Evolutionary conservation across 805 yeast species (phyloP).

Genomic region (Maudiozyma saulgeensis): DNA sequence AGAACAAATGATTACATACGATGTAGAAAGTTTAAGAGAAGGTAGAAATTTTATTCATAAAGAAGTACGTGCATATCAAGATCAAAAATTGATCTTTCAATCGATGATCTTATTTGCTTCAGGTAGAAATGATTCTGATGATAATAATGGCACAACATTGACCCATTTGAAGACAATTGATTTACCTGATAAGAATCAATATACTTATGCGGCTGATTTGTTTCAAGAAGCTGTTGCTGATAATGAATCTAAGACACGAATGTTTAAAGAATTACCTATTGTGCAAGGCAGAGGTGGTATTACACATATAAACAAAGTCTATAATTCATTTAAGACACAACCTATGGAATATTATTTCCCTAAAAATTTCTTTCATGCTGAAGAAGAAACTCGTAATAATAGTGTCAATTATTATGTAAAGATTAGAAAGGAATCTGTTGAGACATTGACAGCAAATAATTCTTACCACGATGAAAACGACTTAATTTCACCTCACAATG

Average conservation of each 20-base stretch:
- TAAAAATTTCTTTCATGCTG: slow-evolving; percentile 25
- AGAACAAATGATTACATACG: slow-evolving; percentile 38
- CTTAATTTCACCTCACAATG: slow-evolving; percentile 15
- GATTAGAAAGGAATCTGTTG: slow-evolving; percentile 8
- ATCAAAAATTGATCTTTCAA: slow-evolving; percentile 40
- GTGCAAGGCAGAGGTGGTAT: neutral
- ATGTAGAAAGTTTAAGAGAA: slow-evolving; percentile 43
- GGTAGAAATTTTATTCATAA: slow-evolving; percentile 46
- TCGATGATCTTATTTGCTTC: slow-evolving; percentile 41
- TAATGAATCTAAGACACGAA: slow-evolving; percentile 1
- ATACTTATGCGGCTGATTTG: slow-evolving; percentile 13
- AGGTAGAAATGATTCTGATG: neutral
- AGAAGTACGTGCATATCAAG: slow-evolving; percentile 47
- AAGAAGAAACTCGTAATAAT: slow-evolving; percentile 6
- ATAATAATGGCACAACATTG: slow-evolving; percentile 1
- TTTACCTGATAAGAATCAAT: slow-evolving; percentile 16
- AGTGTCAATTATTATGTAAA: slow-evolving; percentile 22
- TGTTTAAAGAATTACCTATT: neutral
- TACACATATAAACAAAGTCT: slow-evolving; percentile 11
- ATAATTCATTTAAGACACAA: slow-evolving; percentile 28
- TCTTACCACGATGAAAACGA: neutral
- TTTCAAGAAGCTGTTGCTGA: slow-evolving; percentile 13
- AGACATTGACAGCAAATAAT: neutral
- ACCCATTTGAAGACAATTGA: slow-evolving; percentile 15
- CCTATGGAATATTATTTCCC: slow-evolving; percentile 30